Conservation (phyloP, 192 early-diverging fungal species). For the Oehlia diaphana region DNA sequence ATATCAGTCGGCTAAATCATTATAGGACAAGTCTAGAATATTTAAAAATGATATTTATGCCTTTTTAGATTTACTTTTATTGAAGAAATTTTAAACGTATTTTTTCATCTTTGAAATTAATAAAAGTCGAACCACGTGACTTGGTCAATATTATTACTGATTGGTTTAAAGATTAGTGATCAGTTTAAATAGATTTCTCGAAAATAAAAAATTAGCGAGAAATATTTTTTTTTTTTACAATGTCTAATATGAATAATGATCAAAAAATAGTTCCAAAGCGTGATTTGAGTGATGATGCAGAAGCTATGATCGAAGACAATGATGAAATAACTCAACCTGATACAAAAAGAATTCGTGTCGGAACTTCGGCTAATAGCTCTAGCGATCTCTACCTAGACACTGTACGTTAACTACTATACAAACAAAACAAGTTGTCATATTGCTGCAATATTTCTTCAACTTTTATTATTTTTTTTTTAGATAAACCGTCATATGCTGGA, state of each 20-base stretch:
- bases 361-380: neutral
- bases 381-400: neutral
- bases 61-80: no score
- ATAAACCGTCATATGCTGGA: constrained; percentile 86
- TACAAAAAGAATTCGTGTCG: neutral
- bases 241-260: no score
- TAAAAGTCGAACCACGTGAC: no score
- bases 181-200: no score
- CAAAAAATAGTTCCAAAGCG: neutral
- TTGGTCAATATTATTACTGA: no score
- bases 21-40: no score
- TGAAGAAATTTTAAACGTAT: no score
- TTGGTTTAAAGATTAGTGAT: no score
- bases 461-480: neutral
- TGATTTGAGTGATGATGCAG: neutral
- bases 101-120: no score
- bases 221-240: neutral
- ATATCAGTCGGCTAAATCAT: no score
- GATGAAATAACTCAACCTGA: neutral
- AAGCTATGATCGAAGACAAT: neutral
- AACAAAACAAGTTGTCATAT: neutral
- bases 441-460: neutral
- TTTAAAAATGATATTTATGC: no score
- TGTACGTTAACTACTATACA: neutral
- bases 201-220: no score